These are phyloP conservation scores for Mesostigma viride DNA, from an alignment of 139 green algal species.

Conservation along the genomic window DNA sequence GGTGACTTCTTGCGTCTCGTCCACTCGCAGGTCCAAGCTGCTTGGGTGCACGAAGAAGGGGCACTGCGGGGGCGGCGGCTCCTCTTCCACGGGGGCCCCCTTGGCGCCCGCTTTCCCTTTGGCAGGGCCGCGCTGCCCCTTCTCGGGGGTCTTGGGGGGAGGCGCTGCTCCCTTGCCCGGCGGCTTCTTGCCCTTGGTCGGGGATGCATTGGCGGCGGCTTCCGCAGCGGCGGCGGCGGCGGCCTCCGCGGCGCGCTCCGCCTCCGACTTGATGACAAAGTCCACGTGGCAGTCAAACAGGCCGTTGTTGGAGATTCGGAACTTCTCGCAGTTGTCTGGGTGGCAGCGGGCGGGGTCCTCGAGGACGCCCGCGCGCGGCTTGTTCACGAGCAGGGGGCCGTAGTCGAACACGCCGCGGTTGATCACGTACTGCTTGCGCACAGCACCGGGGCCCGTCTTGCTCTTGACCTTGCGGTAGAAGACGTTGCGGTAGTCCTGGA, in stretches of 20 bases:
- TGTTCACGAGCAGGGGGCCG: constrained; percentile 52
- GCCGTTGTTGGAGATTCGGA: constrained; percentile 69
- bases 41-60: constrained; percentile 36
- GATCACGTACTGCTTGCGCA: constrained; percentile 54
- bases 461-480: constrained; percentile 51
- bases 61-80: neutral
- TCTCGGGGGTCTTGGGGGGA: too few species aligned
- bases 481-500: constrained; percentile 42
- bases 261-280: constrained; percentile 34
- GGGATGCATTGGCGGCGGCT: too few species aligned
- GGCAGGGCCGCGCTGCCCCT: too few species aligned
- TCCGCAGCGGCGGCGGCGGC: neutral
- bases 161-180: too few species aligned
- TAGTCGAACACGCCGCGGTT: constrained; percentile 56
- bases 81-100: too few species aligned
- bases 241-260: too few species aligned
- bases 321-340: constrained; percentile 44
- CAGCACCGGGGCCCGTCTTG: constrained; percentile 33
- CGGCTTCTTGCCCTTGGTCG: neutral
- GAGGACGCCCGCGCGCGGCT: constrained; percentile 18
- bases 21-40: constrained; percentile 45
- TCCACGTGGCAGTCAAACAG: constrained; percentile 49
- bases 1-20: constrained; percentile 50
- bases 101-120: neutral
- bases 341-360: constrained; percentile 21